Base-by-base conservation (phyloP, 768 basidiomycete species). In the Mycena venus region DNA sequence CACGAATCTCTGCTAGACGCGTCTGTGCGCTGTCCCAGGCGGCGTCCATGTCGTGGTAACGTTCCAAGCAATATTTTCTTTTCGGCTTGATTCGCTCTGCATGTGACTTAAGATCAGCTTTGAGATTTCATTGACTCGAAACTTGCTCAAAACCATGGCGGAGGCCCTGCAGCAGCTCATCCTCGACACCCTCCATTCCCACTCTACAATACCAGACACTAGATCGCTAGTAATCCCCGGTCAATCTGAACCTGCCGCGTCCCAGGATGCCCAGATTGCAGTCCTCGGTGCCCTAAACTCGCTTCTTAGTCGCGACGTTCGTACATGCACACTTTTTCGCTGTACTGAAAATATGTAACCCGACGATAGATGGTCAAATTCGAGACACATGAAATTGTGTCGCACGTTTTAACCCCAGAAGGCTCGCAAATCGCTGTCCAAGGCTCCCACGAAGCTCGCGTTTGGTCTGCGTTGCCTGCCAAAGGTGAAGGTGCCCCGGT, bases 391-490 rank as follows among this genome's bases (percentile, higher is more conserved):
- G 96, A 97, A 81, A 87, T 91, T 6, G 85, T 91, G 7, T 89
- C 91, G 15, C 92, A 97, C 86, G 86, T 86, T 9, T 90, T 96
- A 51, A 96, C 96, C 17, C 83, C 90, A 1, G 98, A 99, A 86
- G 98, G 98, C 25, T 80, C 85, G 25, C 91, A 93, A 78, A 95
- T 99, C 76, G 91, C 92, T 27, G 83, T 88, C 47, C 85, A 93
- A 47, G 98, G 98, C 42, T 99, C 97, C 17, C 97, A 99, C 83
- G 98, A 99, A 86, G 96, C 94, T 58, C 92, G 95, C 70, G 96
- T 99, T 38, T 99, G 98, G 98, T 86, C 89, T 59, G 95, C 91
- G 25, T 87, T 98, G 6, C 95, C 95, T 9, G 75, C 79, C 6
- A 94, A 92, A 74, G 96, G 95, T 3, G 85, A 91, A 71, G 94